Base-by-base conservation (phyloP, 306 rosid species). In the Trifolium pratense region DNA sequence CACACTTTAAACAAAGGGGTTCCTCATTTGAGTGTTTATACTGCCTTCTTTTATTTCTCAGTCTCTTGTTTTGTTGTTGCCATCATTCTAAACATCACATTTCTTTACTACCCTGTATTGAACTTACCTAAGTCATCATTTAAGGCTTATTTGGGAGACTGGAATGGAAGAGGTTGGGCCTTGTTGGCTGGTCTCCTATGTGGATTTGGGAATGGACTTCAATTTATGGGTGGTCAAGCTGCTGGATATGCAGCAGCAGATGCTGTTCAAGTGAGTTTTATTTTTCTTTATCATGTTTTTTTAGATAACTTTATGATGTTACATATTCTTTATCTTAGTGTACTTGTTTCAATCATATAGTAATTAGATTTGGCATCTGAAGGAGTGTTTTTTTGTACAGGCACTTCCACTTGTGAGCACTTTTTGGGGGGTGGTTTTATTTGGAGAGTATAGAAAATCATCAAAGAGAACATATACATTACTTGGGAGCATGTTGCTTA, bases 201-300 rank as follows among this genome's bases (percentile, higher is more conserved):
- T 67, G 98, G 98, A 2, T 91, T 85, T 65, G 97, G 98, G 21
- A 91, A 94, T 69, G 98, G 97, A 8, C 96, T 91, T 57, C 91
- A 94, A 63, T 94, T 94, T 62, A 94, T 94, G 98, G 97, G 97
- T 5, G 98, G 98, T 26, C 90, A 94, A 80, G 96, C 98, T 57
- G 98, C 98, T 13, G 97, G 98, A 36, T 94, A 94, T 79, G 98
- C 98, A 3, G 98, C 98, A 51, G 98, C 98, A 56, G 98, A 94
- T 87, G 92, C 97, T 1, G 98, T 91, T 26, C 92, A 94, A 53
- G 59, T 53, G 59, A 53, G 59, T 51, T 51, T 51, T n/a, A n/a
- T n/a, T n/a, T n/a, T n/a, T n/a, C n/a, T n/a, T n/a, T n/a, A n/a
- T n/a, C n/a, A n/a, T n/a, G n/a, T n/a, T n/a, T n/a, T n/a, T n/a